These are phyloP conservation scores for Balansia obtecta DNA, from an alignment of 2,329 filamentous ascomycete species.

Conservation along the genomic window DNA sequence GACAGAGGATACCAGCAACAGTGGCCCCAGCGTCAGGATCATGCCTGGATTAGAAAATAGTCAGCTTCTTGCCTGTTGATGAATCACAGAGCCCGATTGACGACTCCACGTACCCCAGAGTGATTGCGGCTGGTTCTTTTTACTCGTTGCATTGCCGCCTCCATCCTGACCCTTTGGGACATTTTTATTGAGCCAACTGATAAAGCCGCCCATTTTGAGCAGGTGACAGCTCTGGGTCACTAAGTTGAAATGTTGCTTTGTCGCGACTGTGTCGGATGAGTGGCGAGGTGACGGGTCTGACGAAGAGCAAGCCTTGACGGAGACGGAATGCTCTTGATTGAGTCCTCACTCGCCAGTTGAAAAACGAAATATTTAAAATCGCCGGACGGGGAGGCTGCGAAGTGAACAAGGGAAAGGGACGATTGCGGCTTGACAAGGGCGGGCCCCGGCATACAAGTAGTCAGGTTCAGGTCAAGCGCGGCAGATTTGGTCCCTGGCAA, in stretches of 20 bases:
- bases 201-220: slow-evolving; percentile 24
- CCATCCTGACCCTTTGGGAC: slow-evolving; percentile 13
- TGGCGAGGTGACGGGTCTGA: neutral
- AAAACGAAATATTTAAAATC: too few species aligned
- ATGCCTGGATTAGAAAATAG: slow-evolving; percentile 18
- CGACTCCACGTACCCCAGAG: slow-evolving; percentile 19
- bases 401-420: neutral
- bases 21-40: slow-evolving; percentile 40
- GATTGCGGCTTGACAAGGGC: neutral
- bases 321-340: too few species aligned
- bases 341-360: too few species aligned
- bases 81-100: neutral
- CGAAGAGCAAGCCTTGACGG: neutral
- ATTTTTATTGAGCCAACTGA: slow-evolving; percentile 25
- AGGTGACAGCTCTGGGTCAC: slow-evolving; percentile 7
- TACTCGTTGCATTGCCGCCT: slow-evolving; percentile 9
- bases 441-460: neutral
- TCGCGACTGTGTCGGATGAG: neutral
- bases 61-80: neutral
- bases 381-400: neutral
- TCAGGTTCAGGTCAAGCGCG: neutral
- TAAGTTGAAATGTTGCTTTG: neutral
- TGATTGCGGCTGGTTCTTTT: slow-evolving; percentile 17
- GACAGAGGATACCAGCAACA: slow-evolving; percentile 33
- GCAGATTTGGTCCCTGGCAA: neutral